Evolutionary conservation across 371 early-diverging fungal genomes (phyloP), one percentile per base, ranked within the genome.

Genomic region (Fennellomyces sp.): DNA sequence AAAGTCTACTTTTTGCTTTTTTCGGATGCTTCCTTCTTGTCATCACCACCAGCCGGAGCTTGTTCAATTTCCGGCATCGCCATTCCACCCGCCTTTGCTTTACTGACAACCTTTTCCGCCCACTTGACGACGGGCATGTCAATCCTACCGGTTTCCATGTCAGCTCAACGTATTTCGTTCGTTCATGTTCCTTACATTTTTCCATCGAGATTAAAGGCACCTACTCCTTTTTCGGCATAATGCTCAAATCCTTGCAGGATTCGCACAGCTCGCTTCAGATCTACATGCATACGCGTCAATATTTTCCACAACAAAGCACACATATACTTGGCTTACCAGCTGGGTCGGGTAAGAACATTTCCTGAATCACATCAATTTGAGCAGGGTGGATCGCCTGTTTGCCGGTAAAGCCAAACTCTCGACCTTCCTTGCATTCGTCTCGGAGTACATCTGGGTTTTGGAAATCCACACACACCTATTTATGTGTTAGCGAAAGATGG

Each of bases 341-440:
- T 25, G 72, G 73, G 27, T 87, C 85, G 10, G 97, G 97, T 55
- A 88, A 65, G 69, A 93, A 97, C 31, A 66, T 64, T 21, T 73
- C 65, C 56, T 96, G 94, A 58, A 97, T 95, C 7, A 79, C 80
- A 19, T 91, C 89, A 19, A 96, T 83, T 66, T 97, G 97, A 6
- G 79, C 81, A 26, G 97, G 96, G 63, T 97, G 96, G 53, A 97
- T 94, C 2, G 94, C 95, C 73, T 95, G 95, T 77, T 97, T 97
- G 52, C 97, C 97, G 25, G 93, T 88, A 75, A 95, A 97, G 5
- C 96, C 97, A 88, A 94, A 93, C 51, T 88, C 81, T 23, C 89
- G 84, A 1, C 94, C 97, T 72, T 95, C 94, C 28, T 68, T 69
- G 65, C 94, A 90, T 74, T 97, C 97, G 38, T 91, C 93, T 17